These are phyloP conservation scores for Trametes villosa DNA, from an alignment of 768 basidiomycete genomes.

Conservation along the genomic window DNA sequence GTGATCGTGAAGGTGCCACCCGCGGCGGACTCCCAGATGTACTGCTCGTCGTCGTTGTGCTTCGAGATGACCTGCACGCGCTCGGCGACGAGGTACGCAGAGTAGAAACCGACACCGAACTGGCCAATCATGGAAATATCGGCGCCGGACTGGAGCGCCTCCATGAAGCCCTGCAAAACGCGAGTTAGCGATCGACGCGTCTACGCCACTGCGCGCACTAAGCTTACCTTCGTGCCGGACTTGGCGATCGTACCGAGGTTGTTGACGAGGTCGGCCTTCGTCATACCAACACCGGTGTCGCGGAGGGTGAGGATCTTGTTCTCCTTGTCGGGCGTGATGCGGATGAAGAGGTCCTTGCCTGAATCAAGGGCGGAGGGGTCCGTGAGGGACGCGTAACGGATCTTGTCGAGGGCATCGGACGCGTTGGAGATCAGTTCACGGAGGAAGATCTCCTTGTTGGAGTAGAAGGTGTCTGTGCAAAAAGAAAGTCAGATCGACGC, in stretches of 20 bases:
- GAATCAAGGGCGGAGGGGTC: constrained; percentile 88
- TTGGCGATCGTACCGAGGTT: constrained; percentile 97
- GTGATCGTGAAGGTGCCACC: constrained; percentile 99
- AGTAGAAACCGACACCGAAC: constrained; percentile 99
- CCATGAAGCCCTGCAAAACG: constrained; percentile 89
- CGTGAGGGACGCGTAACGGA: constrained; percentile 95
- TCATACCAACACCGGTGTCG: constrained; percentile 99
- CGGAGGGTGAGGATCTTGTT: constrained; percentile 89
- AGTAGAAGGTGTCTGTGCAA: constrained; percentile 95
- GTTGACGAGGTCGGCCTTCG: constrained; percentile 99
- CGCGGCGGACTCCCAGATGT: constrained; percentile 99
- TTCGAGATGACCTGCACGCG: constrained; percentile 98
- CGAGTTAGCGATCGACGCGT: not conserved
- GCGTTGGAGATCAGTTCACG: constrained; percentile 97
- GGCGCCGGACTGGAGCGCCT: constrained; percentile 89
- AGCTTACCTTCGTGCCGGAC: constrained; percentile 84
- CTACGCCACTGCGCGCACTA: not conserved
- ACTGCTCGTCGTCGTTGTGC: constrained; percentile 99
- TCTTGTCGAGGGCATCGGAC: constrained; percentile 99
- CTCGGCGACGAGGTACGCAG: constrained; percentile 98
- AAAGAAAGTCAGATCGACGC: constrained; percentile 21
- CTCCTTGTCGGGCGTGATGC: constrained; percentile 95
- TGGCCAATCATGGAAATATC: constrained; percentile 98
- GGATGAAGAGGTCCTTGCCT: constrained; percentile 92
- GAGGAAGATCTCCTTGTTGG: constrained; percentile 99